Evolutionary conservation across 2,329 filamentous ascomycete species (phyloP).

Genomic region (Penicillium sp.): DNA sequence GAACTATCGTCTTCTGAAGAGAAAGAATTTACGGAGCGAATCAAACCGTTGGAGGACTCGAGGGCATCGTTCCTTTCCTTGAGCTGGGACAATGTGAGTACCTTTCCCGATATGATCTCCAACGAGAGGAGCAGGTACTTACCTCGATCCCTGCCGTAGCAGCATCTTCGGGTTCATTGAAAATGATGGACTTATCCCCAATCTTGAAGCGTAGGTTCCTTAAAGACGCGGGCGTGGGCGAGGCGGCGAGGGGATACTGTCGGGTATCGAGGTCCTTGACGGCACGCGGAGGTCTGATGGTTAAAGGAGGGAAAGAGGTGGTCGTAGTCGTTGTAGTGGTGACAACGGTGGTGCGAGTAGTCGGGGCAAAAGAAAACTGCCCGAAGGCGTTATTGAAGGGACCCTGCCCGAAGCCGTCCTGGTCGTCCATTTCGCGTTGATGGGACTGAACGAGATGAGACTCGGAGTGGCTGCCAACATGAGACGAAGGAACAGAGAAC

Average conservation of each 20-base stretch:
- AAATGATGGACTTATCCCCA: conserved; percentile 56
- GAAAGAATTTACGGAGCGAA: conserved; percentile 44
- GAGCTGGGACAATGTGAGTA: conserved; percentile 33
- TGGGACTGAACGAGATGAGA: conserved; percentile 14
- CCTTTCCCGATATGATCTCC: not conserved
- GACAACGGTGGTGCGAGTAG: conserved; percentile 63
- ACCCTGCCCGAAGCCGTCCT: conserved; percentile 19
- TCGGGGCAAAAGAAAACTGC: conserved; percentile 58
- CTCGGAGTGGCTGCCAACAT: conserved; percentile 11
- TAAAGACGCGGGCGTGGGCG: conserved; percentile 74
- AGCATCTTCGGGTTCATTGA: conserved; percentile 58
- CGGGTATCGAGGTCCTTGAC: conserved; percentile 73
- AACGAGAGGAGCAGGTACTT: conserved; percentile 21
- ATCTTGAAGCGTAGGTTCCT: conserved; percentile 71
- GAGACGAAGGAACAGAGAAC: conserved; percentile 5
- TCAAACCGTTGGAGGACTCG: conserved; percentile 44
- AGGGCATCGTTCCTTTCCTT: conserved; percentile 43
- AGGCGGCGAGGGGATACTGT: conserved; percentile 79
- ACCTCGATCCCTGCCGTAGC: conserved; percentile 52
- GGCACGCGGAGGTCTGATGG: conserved; percentile 67
- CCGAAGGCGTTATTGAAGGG: conserved; percentile 46
- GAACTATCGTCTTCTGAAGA: conserved; percentile 36
- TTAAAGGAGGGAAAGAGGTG: conserved; percentile 73
- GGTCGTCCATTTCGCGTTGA: conserved; percentile 28
- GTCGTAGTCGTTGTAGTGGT: conserved; percentile 90